These are phyloP conservation scores for Durio zibethinus DNA, from an alignment of 345 rosid genomes.

Conservation along the genomic window DNA sequence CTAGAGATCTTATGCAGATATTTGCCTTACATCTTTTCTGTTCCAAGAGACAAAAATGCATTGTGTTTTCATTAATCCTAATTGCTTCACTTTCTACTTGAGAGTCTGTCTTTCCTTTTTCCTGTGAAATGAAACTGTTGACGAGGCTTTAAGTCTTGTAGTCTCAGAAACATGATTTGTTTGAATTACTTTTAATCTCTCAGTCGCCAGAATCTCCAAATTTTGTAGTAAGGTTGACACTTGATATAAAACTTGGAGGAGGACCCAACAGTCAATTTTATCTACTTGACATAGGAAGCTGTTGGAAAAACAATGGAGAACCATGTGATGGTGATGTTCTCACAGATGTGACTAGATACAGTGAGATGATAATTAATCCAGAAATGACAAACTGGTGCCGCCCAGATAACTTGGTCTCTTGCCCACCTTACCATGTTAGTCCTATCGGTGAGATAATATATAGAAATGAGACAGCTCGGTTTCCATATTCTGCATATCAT, in stretches of 20 bases:
- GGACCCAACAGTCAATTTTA: constrained; percentile 52
- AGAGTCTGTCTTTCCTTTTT: not conserved
- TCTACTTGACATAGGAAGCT: constrained; percentile 55
- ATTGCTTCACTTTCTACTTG: not conserved
- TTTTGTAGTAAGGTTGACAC: constrained; percentile 48
- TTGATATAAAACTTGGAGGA: constrained; percentile 52
- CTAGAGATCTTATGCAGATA: not conserved
- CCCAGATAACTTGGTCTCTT: constrained; percentile 35
- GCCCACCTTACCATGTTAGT: constrained; percentile 49
- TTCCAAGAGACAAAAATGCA: not conserved
- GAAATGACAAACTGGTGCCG: constrained; percentile 44
- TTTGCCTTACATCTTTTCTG: not conserved
- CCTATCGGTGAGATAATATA: constrained; percentile 33
- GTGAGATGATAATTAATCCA: constrained; percentile 49
- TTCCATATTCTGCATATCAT: constrained; percentile 50
- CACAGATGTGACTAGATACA: constrained; percentile 57
- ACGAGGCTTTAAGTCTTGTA: not conserved
- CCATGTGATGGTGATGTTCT: constrained; percentile 49
- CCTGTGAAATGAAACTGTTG: not conserved
- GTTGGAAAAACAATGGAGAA: constrained; percentile 60
- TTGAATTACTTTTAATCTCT: constrained; percentile 12
- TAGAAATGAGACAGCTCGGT: constrained; percentile 36
- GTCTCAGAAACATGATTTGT: not conserved
- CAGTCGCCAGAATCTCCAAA: constrained; percentile 53
- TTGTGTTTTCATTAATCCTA: not conserved